phyloP scores from a whole-genome alignment of 2,329 filamentous ascomycete genomes.

The Epichloe uncinata region DNA sequence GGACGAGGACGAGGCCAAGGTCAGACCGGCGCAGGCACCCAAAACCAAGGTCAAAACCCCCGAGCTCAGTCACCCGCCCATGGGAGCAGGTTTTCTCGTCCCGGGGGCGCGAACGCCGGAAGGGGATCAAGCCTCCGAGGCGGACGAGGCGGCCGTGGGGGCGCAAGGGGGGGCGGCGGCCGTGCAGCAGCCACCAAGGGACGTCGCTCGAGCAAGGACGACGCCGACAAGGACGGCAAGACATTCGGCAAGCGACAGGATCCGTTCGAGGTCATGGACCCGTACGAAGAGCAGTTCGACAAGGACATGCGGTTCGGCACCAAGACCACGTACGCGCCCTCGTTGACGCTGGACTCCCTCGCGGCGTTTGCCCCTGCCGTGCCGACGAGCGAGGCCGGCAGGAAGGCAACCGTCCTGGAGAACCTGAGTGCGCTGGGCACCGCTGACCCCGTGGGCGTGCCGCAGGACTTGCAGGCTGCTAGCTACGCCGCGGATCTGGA shows the following conservation, averaged over 20 bases:
- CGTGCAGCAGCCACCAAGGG: constrained; percentile 8
- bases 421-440: constrained; percentile 23
- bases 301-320: constrained; percentile 22
- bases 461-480: constrained; percentile 17
- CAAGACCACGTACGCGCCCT: constrained; percentile 18
- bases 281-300: constrained; percentile 22
- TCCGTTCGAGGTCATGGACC: constrained; percentile 17
- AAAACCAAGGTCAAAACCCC: neutral
- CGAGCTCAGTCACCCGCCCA: constrained; percentile 3
- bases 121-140: constrained; percentile 5
- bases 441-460: constrained; percentile 20
- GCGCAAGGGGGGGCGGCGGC: constrained; percentile 5
- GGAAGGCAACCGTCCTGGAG: constrained; percentile 20
- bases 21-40: constrained; percentile 2
- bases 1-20: constrained; percentile 11
- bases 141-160: constrained; percentile 9
- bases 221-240: constrained; percentile 11
- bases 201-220: constrained; percentile 13
- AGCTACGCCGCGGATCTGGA: constrained; percentile 20
- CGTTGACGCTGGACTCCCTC: constrained; percentile 20
- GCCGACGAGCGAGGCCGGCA: constrained; percentile 16
- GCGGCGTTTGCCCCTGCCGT: constrained; percentile 17
- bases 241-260: constrained; percentile 11
- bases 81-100: constrained; percentile 10
- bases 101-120: constrained; percentile 2